Conservation (phyloP, 495 filamentous ascomycete species). For the Lepidopterella palustris region DNA sequence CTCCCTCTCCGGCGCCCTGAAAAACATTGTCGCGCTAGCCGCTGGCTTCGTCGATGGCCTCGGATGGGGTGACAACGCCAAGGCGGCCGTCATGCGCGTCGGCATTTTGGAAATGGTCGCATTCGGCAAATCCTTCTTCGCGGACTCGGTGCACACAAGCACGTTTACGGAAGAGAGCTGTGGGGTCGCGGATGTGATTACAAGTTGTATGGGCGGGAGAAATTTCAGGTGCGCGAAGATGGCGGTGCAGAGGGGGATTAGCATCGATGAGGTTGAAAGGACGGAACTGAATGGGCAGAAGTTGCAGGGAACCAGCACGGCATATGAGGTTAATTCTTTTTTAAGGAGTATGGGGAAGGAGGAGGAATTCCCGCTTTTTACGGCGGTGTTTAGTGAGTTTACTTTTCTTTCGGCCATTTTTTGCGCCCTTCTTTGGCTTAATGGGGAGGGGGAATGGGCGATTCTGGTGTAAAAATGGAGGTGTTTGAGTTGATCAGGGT, state of each 20-base stretch:
- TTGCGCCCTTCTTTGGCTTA: not conserved
- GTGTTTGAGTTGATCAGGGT: too few species aligned
- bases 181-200: slow-evolving; percentile 94
- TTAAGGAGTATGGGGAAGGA: slow-evolving; percentile 70
- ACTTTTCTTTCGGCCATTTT: not conserved
- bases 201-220: slow-evolving; percentile 80
- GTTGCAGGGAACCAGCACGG: slow-evolving; percentile 88
- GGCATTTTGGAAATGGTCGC: slow-evolving; percentile 91
- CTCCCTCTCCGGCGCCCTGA: slow-evolving; percentile 89
- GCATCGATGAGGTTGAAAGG: slow-evolving; percentile 81
- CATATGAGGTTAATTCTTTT: slow-evolving; percentile 83
- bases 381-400: slow-evolving; percentile 64
- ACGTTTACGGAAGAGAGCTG: slow-evolving; percentile 97
- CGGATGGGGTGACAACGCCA: slow-evolving; percentile 97
- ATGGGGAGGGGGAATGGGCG: too few species aligned
- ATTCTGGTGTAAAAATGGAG: too few species aligned
- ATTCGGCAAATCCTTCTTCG: slow-evolving; percentile 90
- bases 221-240: slow-evolving; percentile 94
- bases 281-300: slow-evolving; percentile 94
- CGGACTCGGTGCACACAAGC: slow-evolving; percentile 62
- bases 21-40: slow-evolving; percentile 93
- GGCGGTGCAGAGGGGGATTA: slow-evolving; percentile 68
- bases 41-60: slow-evolving; percentile 93
- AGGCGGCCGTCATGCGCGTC: slow-evolving; percentile 93
- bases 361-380: slow-evolving; percentile 85